Base-by-base conservation (phyloP, 208 protist genomes). In the Wallacemonas collosoma region DNA sequence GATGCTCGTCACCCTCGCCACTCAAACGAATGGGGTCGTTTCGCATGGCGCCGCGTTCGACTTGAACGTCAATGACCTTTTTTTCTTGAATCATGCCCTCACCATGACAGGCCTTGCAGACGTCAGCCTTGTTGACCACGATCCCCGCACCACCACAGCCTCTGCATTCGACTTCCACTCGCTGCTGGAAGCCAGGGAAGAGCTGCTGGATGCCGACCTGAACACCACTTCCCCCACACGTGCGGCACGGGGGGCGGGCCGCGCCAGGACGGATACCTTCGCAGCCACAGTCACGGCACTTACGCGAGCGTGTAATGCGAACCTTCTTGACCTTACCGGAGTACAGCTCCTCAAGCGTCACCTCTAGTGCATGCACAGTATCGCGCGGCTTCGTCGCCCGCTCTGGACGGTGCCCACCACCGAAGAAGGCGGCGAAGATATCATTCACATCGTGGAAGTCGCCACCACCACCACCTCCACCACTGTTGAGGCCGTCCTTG, bases 341-440 rank as follows among this genome's bases (percentile, higher is more conserved):
- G 87, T 99, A 99, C 45, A 99, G 67, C 76, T 99, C 97, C 73
- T 99, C 98, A 12, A 99, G 90, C 2, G 83, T 93, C 17, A 99
- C 92, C 15, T 76, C 68, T 39, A 99, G 68, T 66, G 92, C 88
- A 70, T 98, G 94, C 40, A 97, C 88, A 35, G 99, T 80, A 72
- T 98, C 95, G 76, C 98, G 94, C 66, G 93, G 97, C 83, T 98
- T 98, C 17, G 83, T 79, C 66, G 93, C 86, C 3, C 85, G 80
- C 70, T 75, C 66, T 43, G 60, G 71, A 5, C 81, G 73, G 35
- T 74, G 47, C 39, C 93, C 90, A 48, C 89, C 89, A 54, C 93
- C 90, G 79, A 95, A 97, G 77, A 94, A 97, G 75, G 82, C 83
- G 43, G 86, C 88, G 77, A 97, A 97, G 68, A 97, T 95, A 64